A percentile compares a stretch with the other conserved stretches of the same genome.
phyloP scores from a whole-genome alignment of 108 stramenopile species.

The Tribonema minus region DNA sequence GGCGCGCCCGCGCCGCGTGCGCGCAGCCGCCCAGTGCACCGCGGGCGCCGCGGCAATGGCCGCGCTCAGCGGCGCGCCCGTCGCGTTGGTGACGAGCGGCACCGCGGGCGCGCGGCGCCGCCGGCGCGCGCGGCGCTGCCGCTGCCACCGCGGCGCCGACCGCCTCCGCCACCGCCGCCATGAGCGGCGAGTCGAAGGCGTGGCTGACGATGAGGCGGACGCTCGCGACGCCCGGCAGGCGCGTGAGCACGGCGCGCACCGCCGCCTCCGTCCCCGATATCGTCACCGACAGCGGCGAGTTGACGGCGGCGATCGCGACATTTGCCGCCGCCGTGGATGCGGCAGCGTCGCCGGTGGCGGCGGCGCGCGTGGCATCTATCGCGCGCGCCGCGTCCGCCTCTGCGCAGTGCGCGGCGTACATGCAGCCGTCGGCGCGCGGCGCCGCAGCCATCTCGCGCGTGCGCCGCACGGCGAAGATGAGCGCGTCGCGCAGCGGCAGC shows the following conservation, averaged over 20 bases:
- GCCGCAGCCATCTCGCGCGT: slow-evolving; percentile 1
- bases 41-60: too few relatives aligned
- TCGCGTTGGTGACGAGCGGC: slow-evolving; percentile 38
- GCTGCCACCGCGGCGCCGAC: slow-evolving; percentile 23
- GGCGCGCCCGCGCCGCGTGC: too few relatives aligned
- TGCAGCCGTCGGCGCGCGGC: background rate
- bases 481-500: slow-evolving; percentile 32
- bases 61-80: too few relatives aligned
- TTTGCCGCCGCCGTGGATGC: background rate
- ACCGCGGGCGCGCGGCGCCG: too few relatives aligned
- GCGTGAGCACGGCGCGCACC: background rate
- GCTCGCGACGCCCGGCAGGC: background rate
- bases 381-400: background rate
- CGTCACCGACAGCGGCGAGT: background rate
- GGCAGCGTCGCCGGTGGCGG: background rate
- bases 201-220: slow-evolving; percentile 2
- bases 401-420: background rate
- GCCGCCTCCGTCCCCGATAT: slow-evolving; percentile 4
- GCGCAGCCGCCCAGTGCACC: too few relatives aligned
- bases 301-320: slow-evolving; percentile 18
- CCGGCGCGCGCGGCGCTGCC: background rate
- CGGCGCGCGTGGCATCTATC: background rate
- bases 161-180: slow-evolving; percentile 36
- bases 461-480: background rate
- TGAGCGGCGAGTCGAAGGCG: slow-evolving; percentile 50